Evolutionary conservation across 2,329 filamentous ascomycete species (phyloP), one percentile per base, ranked within the genome.

Genomic region (Diplodia mutila): DNA sequence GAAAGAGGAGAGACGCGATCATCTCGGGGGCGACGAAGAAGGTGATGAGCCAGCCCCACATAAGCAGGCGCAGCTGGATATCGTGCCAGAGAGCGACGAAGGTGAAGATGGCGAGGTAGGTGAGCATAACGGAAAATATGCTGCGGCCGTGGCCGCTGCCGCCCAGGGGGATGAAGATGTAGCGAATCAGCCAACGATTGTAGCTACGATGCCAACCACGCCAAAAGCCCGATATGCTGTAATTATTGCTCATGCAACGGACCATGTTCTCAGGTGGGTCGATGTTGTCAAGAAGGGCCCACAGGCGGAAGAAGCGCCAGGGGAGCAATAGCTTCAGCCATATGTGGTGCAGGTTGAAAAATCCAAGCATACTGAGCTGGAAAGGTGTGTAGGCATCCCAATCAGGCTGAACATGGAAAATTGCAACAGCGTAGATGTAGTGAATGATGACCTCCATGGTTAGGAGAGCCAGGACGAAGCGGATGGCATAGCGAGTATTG

Each of bases 61-160:
- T 90, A 37, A 99, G 85, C 48, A 99, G 84, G 11, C 91, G 88
- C 34, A 98, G 86, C 80, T 97, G 90, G 75, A 99, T 97, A 74
- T 99, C 95, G 80, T 99, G 95, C 95, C 95, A 99, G 32, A 99
- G 84, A 0, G 95, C 96, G 27, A 99, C 95, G 74, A 99, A 99
- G 0, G 93, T 97, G 77, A 99, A 99, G 37, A 97, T 92, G 4
- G 90, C 81, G 2, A 96, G 83, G 77, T 93, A 95, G 67, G 94
- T 97, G 63, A 88, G 74, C 2, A 94, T 83, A 0, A 89, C 89
- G 67, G 94, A 97, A 61, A 88, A 73, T 2, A 94, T 84, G 0
- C 89, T 89, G 18, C 73, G 23, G 0, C 78, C 78, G 0, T 74
- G 68, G 3, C 80, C 80, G 49, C 83, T 84, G 7, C 95, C 94